phyloP scores from a whole-genome alignment of 2,329 filamentous ascomycete species.

The Alternaria postmessia region DNA sequence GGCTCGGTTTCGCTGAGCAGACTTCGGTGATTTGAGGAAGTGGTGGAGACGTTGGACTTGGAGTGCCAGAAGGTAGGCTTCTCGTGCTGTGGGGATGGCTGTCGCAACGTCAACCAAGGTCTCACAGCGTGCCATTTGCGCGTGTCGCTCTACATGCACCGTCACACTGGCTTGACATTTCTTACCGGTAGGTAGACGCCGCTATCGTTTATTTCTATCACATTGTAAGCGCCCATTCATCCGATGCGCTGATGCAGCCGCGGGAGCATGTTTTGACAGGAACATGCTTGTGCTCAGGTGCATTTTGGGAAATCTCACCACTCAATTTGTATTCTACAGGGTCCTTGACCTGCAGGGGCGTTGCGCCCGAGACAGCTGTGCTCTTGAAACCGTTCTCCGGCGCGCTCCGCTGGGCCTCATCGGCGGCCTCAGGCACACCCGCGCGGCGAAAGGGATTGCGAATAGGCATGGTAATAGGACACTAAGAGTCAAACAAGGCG shows the following conservation, averaged over 20 bases:
- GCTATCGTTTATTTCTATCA: slow-evolving; percentile 89
- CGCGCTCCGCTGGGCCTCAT: slow-evolving; percentile 43
- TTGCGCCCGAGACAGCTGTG: slow-evolving; percentile 46
- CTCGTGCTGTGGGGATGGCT: slow-evolving; percentile 85
- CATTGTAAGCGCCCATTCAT: slow-evolving; percentile 36
- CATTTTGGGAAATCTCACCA: slow-evolving; percentile 49
- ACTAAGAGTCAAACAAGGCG: slow-evolving; percentile 23
- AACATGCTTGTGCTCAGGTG: slow-evolving; percentile 9
- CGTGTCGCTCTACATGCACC: slow-evolving; percentile 8
- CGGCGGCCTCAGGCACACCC: slow-evolving; percentile 42
- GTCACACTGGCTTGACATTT: slow-evolving; percentile 10
- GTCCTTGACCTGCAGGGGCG: slow-evolving; percentile 56
- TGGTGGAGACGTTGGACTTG: slow-evolving; percentile 57
- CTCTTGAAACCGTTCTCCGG: slow-evolving; percentile 46
- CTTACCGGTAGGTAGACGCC: slow-evolving; percentile 92
- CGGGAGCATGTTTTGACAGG: slow-evolving; percentile 1
- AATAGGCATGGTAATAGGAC: slow-evolving; percentile 47
- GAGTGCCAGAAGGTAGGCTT: slow-evolving; percentile 80
- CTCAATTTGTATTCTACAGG: slow-evolving; percentile 62
- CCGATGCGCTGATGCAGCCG: slow-evolving; percentile 9
- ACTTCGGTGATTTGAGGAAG: slow-evolving; percentile 66
- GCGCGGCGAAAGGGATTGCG: slow-evolving; percentile 53
- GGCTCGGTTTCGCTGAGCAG: slow-evolving; percentile 85
- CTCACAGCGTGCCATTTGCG: background rate
- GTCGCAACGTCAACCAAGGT: slow-evolving; percentile 32